Evolutionary conservation across 306 rosid species (phyloP).

Genomic region (Cicer bijugum): DNA sequence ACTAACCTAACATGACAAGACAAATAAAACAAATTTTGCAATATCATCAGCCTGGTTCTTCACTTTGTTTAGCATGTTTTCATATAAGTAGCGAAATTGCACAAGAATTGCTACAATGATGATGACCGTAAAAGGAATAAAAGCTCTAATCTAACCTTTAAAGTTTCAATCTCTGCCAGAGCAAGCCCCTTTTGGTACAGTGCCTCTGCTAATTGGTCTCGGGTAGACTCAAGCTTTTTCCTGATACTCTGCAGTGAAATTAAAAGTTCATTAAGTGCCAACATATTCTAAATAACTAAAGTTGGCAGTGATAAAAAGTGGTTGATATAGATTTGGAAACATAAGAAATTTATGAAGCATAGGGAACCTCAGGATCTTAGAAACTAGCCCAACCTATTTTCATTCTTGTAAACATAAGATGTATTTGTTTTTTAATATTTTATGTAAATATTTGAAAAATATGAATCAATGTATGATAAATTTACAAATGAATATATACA

Average conservation of each 20-base stretch:
- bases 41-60: constrained; percentile 21
- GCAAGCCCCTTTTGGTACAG: constrained; percentile 92
- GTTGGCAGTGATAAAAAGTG: constrained; percentile 6
- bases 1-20: constrained; percentile 23
- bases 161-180: constrained; percentile 69
- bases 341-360: constrained; percentile 26
- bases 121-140: constrained; percentile 31
- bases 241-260: constrained; percentile 58
- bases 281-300: constrained; percentile 17
- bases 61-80: constrained; percentile 21
- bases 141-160: constrained; percentile 68
- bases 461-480: background rate
- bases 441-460: background rate
- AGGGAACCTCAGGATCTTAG: background rate
- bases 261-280: constrained; percentile 31
- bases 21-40: constrained; percentile 13
- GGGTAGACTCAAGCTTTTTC: constrained; percentile 85
- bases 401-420: background rate
- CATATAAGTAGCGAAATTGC: constrained; percentile 15
- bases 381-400: constrained; percentile 3
- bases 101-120: constrained; percentile 13
- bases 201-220: constrained; percentile 89
- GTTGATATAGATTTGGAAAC: constrained; percentile 9
- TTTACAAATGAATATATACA: too few relatives aligned
- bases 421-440: background rate